These are phyloP conservation scores for Cynanchum wilfordii DNA, from an alignment of 257 asterid species.

Conservation along the genomic window DNA sequence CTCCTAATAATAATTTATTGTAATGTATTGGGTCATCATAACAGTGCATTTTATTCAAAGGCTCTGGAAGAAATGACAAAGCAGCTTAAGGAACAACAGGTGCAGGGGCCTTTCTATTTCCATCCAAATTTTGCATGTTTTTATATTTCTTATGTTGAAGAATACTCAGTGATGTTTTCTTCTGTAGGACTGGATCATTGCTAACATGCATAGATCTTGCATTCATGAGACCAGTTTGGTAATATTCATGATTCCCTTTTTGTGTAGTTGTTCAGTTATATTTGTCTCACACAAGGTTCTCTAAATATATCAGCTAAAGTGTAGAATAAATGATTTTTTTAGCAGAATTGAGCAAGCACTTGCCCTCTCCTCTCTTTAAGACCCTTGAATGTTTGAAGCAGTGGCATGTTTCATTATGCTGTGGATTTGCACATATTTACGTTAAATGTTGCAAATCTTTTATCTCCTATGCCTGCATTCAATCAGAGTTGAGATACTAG, in stretches of 20 bases:
- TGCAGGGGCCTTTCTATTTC: slow-evolving; percentile 24
- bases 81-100: slow-evolving; percentile 64
- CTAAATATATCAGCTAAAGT: not conserved
- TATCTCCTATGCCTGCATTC: not conserved
- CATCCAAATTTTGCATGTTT: slow-evolving; percentile 18
- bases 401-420: not conserved
- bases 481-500: not conserved
- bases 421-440: not conserved
- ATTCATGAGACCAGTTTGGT: slow-evolving; percentile 38
- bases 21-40: slow-evolving; percentile 22
- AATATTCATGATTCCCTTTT: slow-evolving; percentile 17
- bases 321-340: not conserved
- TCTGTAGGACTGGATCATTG: slow-evolving; percentile 49
- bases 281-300: not conserved
- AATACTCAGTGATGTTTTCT: slow-evolving; percentile 15
- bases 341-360: not conserved
- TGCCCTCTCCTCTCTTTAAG: not conserved
- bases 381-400: slow-evolving; percentile 1
- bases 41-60: slow-evolving; percentile 50
- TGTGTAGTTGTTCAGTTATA: not conserved
- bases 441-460: not conserved
- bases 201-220: slow-evolving; percentile 31
- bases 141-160: slow-evolving; percentile 15
- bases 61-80: slow-evolving; percentile 35
- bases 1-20: slow-evolving; percentile 16